Base-by-base conservation (phyloP, 768 basidiomycete genomes). In the Pleurotus pulmonarius region DNA sequence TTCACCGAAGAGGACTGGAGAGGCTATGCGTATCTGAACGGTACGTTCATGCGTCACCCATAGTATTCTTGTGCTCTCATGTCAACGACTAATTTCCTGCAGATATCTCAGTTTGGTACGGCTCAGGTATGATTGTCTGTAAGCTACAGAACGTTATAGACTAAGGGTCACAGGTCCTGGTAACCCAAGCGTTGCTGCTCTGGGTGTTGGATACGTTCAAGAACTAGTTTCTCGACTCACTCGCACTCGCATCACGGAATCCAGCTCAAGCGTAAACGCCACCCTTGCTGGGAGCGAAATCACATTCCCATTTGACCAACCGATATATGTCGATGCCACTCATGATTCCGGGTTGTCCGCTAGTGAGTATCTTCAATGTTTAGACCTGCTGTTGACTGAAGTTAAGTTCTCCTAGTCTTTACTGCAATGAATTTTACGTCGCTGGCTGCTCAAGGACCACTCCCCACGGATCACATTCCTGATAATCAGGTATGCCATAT, bases 1-100 rank as follows among this genome's bases (percentile, higher is more conserved):
- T 93, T 93, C 69, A 89, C 87, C 0, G 79, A 88, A 62, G 83
- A 87, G 26, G 91, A 92, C 65, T 93, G 90, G 90, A 78, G 85
- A 63, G 85, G 85, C 0, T 92, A 83, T 64, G 83, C 86, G 61
- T 92, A 93, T 56, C 73, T 81, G 12, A 64, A 63, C 52, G 72
- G 73, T 73, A 54, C 13, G 49, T 56, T 37, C 12, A 18, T 26
- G 41, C 18, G 1, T 20, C 37, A 3, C 24, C 29, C 8, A 11
- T 11, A 34, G 29, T 3, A 34, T 34, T 34, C 29, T 9, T 3
- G 9, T 34, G 8, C 29, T 8, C 29, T 9, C 29, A 34, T 34
- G 29, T 34, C 8, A 34, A 34, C 29, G 9, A 34, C 29, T 44
- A 24, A 40, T 38, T 46, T 13, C 12, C n/a, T n/a, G 8, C 26